phyloP scores from a whole-genome alignment of 495 filamentous ascomycete species.

The Aspergillus kassunensis region DNA sequence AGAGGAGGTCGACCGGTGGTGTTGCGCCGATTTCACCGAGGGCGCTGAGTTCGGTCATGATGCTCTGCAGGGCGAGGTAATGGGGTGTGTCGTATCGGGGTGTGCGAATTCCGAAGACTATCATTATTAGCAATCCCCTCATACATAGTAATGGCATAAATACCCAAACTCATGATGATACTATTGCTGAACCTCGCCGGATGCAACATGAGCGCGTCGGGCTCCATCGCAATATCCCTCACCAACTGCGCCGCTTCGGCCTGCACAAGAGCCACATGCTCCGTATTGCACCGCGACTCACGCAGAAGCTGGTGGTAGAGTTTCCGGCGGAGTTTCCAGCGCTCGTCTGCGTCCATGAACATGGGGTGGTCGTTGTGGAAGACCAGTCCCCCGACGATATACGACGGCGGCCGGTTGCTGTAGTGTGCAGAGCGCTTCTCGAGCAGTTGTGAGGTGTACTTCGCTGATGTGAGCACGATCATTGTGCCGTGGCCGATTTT shows the following conservation, averaged over 20 bases:
- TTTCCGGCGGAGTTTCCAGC: slow-evolving; percentile 22
- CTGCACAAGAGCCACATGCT: slow-evolving; percentile 15
- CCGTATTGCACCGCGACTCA: slow-evolving; percentile 26
- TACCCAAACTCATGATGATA: slow-evolving; percentile 31
- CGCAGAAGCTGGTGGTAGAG: slow-evolving; percentile 32
- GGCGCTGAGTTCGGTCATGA: slow-evolving; percentile 40
- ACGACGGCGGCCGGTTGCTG: slow-evolving; percentile 41
- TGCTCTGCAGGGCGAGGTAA: slow-evolving; percentile 31
- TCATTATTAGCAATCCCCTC: too few species aligned
- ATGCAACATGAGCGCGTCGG: slow-evolving; percentile 41
- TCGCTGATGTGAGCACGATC: slow-evolving; percentile 36
- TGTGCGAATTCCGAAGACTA: slow-evolving; percentile 36
- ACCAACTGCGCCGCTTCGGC: slow-evolving; percentile 24
- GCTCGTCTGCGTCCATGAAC: slow-evolving; percentile 25
- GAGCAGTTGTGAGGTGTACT: slow-evolving; percentile 37
- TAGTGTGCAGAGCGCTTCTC: slow-evolving; percentile 43
- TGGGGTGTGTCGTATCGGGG: slow-evolving; percentile 16
- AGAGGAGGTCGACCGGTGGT: slow-evolving; percentile 46
- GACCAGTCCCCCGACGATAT: slow-evolving; percentile 29
- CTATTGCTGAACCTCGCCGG: slow-evolving; percentile 44
- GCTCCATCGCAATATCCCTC: slow-evolving; percentile 31
- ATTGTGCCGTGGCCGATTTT: slow-evolving; percentile 35
- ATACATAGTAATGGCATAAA: too few species aligned
- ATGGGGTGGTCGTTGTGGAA: slow-evolving; percentile 21
- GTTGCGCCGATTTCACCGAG: slow-evolving; percentile 42